Conservation (phyloP, 1,284 basidiomycete genomes). For the Sphaerobolus stellatus region DNA sequence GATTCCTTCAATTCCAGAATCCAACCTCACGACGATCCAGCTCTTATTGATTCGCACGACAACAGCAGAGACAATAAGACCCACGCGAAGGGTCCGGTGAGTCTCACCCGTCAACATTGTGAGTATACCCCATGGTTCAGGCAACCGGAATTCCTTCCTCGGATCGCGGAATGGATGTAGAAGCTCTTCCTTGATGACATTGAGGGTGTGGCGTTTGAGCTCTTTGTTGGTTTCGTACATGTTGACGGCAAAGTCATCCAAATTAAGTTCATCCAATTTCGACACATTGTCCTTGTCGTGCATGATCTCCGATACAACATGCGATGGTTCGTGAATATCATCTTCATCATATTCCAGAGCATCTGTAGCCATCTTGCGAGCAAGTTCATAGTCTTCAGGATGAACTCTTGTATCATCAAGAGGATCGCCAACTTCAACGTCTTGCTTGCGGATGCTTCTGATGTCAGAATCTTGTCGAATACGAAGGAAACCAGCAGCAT, state of each 20-base stretch:
- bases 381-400: slow-evolving; percentile 96
- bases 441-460: slow-evolving; percentile 59
- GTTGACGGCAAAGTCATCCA: slow-evolving; percentile 96
- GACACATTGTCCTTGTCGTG: slow-evolving; percentile 74
- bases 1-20: slow-evolving; percentile 89
- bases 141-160: slow-evolving; percentile 67
- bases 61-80: slow-evolving; percentile 82
- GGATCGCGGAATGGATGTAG: slow-evolving; percentile 82
- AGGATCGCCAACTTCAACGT: slow-evolving; percentile 80
- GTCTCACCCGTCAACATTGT: slow-evolving; percentile 98
- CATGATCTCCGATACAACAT: slow-evolving; percentile 85
- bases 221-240: slow-evolving; percentile 82
- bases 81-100: slow-evolving; percentile 70
- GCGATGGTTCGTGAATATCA: slow-evolving; percentile 87
- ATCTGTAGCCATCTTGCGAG: slow-evolving; percentile 98
- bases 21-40: slow-evolving; percentile 69
- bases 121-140: slow-evolving; percentile 79
- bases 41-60: slow-evolving; percentile 60
- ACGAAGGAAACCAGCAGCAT: slow-evolving; percentile 87
- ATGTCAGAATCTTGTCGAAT: slow-evolving; percentile 74
- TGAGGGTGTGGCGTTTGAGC: slow-evolving; percentile 84
- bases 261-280: slow-evolving; percentile 88
- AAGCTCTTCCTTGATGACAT: slow-evolving; percentile 89
- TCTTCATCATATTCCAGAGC: slow-evolving; percentile 95
- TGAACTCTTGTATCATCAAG: slow-evolving; percentile 96